phyloP scores from a whole-genome alignment of 2,329 filamentous ascomycete species.

The Dothistroma pini region DNA sequence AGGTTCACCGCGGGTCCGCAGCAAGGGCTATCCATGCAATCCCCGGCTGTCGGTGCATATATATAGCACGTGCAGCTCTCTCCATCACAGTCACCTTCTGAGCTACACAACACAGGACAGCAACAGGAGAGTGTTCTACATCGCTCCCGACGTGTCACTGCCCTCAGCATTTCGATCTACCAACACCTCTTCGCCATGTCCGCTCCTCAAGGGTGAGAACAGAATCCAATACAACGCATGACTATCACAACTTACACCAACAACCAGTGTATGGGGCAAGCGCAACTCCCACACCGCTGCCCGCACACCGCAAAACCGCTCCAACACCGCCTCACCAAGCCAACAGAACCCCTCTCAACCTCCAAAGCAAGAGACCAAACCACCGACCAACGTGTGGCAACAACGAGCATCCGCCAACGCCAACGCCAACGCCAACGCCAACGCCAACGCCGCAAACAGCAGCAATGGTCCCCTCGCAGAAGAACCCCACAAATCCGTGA shows the following conservation, averaged over 20 bases:
- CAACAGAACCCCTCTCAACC: constrained; percentile 19
- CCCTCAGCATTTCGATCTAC: background rate
- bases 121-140: too few relatives aligned
- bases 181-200: background rate
- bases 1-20: too few relatives aligned
- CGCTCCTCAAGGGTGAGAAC: background rate
- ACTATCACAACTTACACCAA: background rate
- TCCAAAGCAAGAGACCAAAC: constrained; percentile 15
- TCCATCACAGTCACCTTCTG: too few relatives aligned
- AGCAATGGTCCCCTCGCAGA: constrained; percentile 26
- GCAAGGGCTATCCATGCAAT: too few relatives aligned
- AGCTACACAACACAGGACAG: too few relatives aligned
- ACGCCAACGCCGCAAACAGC: constrained; percentile 6
- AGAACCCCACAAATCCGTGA: constrained; percentile 29
- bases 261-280: constrained; percentile 9
- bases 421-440: constrained; percentile 6
- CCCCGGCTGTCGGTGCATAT: too few relatives aligned
- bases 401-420: constrained; percentile 15
- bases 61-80: too few relatives aligned
- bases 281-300: constrained; percentile 23
- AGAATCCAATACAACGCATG: background rate
- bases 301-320: constrained; percentile 32
- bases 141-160: too few relatives aligned
- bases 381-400: constrained; percentile 25
- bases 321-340: constrained; percentile 27